Evolutionary conservation across 139 green algal genomes (phyloP).

Genomic region (Nannochloris sp.): DNA sequence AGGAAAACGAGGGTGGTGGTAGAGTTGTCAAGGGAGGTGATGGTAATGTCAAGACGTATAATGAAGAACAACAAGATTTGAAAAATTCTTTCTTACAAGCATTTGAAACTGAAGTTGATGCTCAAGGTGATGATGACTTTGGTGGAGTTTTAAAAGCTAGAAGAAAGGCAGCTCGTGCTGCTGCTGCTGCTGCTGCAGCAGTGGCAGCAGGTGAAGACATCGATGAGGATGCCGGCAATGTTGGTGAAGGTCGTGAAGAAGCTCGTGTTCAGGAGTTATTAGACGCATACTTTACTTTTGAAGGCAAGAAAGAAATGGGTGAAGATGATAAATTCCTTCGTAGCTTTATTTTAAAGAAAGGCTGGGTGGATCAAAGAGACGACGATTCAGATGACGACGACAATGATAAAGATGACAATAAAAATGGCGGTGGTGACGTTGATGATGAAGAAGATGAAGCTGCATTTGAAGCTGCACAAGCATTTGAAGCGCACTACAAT

Average conservation of each 20-base stretch:
- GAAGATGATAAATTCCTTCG: constrained; percentile 72
- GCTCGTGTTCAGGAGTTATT: constrained; percentile 40
- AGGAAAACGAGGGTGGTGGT: constrained; percentile 2
- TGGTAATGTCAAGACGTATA: constrained; percentile 43
- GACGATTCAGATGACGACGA: constrained; percentile 29
- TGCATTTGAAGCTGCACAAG: constrained; percentile 64
- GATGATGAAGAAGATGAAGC: constrained; percentile 76
- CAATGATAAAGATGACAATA: constrained; percentile 18
- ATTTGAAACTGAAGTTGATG: constrained; percentile 15
- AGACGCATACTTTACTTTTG: constrained; percentile 70
- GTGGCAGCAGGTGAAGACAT: background rate
- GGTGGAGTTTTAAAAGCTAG: constrained; percentile 10
- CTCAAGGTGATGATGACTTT: constrained; percentile 1
- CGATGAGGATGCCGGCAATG: background rate
- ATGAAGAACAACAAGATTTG: constrained; percentile 64
- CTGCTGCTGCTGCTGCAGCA: background rate
- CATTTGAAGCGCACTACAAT: constrained; percentile 87
- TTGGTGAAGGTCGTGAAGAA: background rate
- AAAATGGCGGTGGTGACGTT: constrained; percentile 5
- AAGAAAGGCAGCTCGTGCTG: background rate
- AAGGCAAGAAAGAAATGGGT: constrained; percentile 34
- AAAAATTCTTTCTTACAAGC: constrained; percentile 55
- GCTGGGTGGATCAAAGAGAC: constrained; percentile 39
- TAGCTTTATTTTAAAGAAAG: constrained; percentile 72
- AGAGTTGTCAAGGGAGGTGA: no score